Evolutionary conservation across 345 rosid genomes (phyloP), one percentile per base, ranked within the genome.

Genomic region (Rhizophora apiculata): DNA sequence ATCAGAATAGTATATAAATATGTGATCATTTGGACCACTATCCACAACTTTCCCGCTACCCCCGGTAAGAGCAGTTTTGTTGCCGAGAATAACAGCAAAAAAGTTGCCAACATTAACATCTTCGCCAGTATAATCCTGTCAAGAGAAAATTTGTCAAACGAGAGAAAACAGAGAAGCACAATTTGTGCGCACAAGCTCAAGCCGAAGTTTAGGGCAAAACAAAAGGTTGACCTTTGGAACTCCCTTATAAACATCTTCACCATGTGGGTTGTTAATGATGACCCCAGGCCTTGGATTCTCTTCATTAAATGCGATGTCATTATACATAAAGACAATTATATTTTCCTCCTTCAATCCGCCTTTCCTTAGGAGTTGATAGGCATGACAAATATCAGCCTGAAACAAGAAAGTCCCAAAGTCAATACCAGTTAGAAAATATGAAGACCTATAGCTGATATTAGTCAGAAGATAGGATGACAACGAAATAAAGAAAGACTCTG

Each of bases 41-140:
- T 92, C 91, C 30, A 96, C 87, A 72, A 96, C 96, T 75, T 96
- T 90, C 46, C 98, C 93, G 31, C 96, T 92, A 30, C 98, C 99
- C 26, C 98, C 99, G 10, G 84, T 85, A 64, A 85, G 37, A 19
- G 91, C 91, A 74, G 89, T 77, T 77, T 83, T 89, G 78, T 96
- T 82, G 51, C 97, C 99, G 37, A 96, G 99, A 73, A 96, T 79
- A 22, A 71, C 96, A 36, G 97, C 88, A 30, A 90, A 86, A 53
- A 92, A 86, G 78, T 96, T 96, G 68, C 72, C 66, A 32, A 96
- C 97, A 6, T 65, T 90, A 63, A 85, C 94, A 74, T 87, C 88
- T 57, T 84, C 86, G 39, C 98, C 94, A 13, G 89, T 92, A 70
- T 96, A 96, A 79, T 96, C 99, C 99, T 96, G 82, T 74, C 77